Conservation (phyloP, 225 moss, liverwort and hornwort genomes). For the Climacium dendroides region DNA sequence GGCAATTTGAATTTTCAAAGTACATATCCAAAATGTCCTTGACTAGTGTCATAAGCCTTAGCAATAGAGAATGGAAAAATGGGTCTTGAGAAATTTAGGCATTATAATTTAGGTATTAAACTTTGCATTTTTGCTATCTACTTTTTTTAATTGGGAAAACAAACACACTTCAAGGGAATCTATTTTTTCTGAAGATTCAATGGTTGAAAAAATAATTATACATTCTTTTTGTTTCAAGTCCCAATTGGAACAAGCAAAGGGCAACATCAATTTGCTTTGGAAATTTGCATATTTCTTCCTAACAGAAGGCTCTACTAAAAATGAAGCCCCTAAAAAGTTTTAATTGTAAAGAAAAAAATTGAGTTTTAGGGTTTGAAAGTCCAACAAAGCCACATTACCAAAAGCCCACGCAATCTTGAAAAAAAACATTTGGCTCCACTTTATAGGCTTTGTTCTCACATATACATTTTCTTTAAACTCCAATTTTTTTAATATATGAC, state of each 20-base stretch:
- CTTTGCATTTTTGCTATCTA: neutral
- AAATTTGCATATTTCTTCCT: neutral
- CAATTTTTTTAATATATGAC: neutral
- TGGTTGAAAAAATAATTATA: accelerated
- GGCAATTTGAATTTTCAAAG: neutral
- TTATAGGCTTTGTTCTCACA: accelerated
- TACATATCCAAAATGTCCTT: neutral
- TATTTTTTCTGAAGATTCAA: neutral
- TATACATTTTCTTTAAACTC: neutral
- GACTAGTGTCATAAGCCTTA: neutral
- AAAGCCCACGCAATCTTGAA: neutral
- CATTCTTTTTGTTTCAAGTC: too few relatives aligned
- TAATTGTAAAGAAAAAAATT: too few relatives aligned
- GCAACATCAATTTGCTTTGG: accelerated
- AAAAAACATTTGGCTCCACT: neutral
- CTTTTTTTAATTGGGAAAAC: neutral
- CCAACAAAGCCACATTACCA: accelerated
- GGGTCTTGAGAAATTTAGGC: neutral
- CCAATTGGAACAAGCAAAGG: accelerated
- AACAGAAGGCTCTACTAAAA: neutral
- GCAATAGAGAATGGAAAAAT: neutral
- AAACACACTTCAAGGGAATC: neutral
- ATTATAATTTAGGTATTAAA: accelerated
- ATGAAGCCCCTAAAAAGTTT: neutral
- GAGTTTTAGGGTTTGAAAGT: neutral